These are phyloP conservation scores for Plasmodium billcollinsi DNA, from an alignment of 169 alveolate species.

Conservation along the genomic window DNA sequence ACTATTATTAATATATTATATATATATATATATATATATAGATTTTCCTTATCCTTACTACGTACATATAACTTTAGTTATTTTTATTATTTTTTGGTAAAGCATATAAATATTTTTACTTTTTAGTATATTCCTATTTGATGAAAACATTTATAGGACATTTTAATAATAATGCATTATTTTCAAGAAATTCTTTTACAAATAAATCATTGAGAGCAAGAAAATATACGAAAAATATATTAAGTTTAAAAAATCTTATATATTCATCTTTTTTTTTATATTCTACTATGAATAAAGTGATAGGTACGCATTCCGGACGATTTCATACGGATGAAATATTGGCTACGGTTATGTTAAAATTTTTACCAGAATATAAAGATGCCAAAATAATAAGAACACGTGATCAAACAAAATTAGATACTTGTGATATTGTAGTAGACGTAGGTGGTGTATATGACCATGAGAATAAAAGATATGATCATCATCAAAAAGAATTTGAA, in stretches of 20 bases:
- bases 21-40: too few relatives aligned
- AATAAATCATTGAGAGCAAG: conserved; percentile 5
- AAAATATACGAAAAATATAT: background rate
- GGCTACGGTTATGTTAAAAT: conserved; percentile 85
- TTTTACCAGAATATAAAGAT: conserved; percentile 85
- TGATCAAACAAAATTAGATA: conserved; percentile 86
- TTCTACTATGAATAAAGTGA: conserved; percentile 60
- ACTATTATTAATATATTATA: too few relatives aligned
- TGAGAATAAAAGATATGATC: conserved; percentile 90
- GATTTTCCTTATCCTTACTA: too few relatives aligned
- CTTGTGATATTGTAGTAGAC: conserved; percentile 92
- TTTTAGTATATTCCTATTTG: background rate
- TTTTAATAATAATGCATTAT: background rate
- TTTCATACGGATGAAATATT: conserved; percentile 87
- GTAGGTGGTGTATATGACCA: conserved; percentile 93
- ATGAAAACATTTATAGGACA: conserved; percentile 30
- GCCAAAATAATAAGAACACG: conserved; percentile 91
- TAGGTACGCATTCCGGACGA: conserved; percentile 86
- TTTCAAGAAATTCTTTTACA: conserved; percentile 23
- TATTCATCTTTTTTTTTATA: conserved; percentile 31
- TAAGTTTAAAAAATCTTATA: conserved; percentile 15
- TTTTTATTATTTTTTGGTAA: too few relatives aligned
- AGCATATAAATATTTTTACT: too few relatives aligned
- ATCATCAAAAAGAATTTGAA: conserved; percentile 92
- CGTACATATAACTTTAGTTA: background rate